phyloP scores from a whole-genome alignment of 75 land plant genomes.

The Pseudotsuga menziesii region DNA sequence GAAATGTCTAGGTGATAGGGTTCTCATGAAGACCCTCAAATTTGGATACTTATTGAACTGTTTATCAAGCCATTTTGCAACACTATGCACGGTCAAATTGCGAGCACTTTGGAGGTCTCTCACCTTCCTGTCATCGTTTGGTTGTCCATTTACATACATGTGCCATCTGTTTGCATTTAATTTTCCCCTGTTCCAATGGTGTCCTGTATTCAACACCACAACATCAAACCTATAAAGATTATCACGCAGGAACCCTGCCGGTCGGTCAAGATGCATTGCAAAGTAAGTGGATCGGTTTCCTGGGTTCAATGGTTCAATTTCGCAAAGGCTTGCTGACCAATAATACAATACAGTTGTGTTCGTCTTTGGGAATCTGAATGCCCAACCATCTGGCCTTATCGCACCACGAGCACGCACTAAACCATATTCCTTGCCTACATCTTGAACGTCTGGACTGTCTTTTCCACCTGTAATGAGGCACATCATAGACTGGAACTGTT shows the following conservation, averaged over 20 bases:
- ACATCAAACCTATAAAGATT: conserved; percentile 64
- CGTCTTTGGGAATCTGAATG: conserved; percentile 53
- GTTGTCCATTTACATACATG: conserved; percentile 59
- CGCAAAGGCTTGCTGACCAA: conserved; percentile 85
- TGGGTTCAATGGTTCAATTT: conserved; percentile 42
- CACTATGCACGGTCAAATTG: conserved; percentile 49
- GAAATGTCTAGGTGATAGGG: conserved; percentile 86
- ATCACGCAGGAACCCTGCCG: conserved; percentile 50
- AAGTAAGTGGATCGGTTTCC: conserved; percentile 24
- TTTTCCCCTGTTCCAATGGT: conserved; percentile 97
- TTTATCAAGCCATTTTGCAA: conserved; percentile 53
- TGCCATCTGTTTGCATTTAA: conserved; percentile 63
- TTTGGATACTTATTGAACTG: conserved; percentile 42
- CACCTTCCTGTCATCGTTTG: too few relatives aligned
- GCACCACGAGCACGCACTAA: conserved; percentile 50
- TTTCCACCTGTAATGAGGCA: conserved; percentile 80
- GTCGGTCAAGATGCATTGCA: conserved; percentile 91
- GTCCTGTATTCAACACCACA: conserved; percentile 85
- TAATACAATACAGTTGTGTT: conserved; percentile 82
- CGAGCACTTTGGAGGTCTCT: conserved; percentile 45
- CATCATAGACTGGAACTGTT: conserved; percentile 90
- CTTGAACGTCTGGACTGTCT: conserved; percentile 32
- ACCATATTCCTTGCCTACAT: conserved; percentile 56
- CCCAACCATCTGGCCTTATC: conserved; percentile 69
- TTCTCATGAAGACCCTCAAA: conserved; percentile 54